Percentiles rank a stretch among this genome's conserved stretches.
phyloP scores from a whole-genome alignment of 225 moss, liverwort and hornwort genomes.

The Marchantia polymorpha region DNA sequence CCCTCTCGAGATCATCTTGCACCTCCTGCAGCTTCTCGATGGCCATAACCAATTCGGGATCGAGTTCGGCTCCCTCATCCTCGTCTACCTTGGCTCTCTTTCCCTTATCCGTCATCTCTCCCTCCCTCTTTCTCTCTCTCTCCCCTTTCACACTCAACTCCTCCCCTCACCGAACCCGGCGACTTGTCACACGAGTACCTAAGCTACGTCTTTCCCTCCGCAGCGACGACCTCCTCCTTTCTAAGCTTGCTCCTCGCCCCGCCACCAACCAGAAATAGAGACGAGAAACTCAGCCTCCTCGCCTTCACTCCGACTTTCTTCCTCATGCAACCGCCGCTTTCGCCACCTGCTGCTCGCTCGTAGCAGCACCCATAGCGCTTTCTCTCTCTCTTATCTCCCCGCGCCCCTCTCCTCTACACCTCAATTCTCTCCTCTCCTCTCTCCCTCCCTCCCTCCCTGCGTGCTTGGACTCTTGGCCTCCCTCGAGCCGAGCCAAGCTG shows the following conservation, averaged over 20 bases:
- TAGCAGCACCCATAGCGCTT: conserved; percentile 11
- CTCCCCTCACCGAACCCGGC: not conserved
- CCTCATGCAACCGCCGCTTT: not conserved
- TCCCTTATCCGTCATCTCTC: conserved; percentile 74
- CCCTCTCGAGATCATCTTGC: conserved; percentile 96
- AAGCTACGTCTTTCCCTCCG: not conserved
- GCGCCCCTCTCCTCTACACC: not conserved
- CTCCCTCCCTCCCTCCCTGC: not conserved
- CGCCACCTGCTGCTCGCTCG: not conserved
- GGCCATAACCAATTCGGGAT: conserved; percentile 90
- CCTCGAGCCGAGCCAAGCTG: not conserved
- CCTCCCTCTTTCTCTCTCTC: not conserved
- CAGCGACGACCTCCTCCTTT: not conserved
- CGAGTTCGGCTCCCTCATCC: conserved; percentile 86
- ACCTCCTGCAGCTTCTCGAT: conserved; percentile 99
- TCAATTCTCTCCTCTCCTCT: not conserved
- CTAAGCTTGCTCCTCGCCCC: not conserved
- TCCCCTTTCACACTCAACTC: not conserved
- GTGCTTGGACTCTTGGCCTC: not conserved
- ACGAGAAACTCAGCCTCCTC: not conserved
- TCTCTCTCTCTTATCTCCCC: not conserved
- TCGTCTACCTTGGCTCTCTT: conserved; percentile 97
- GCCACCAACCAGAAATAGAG: not conserved
- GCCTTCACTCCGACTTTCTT: not conserved
- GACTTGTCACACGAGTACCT: not conserved